Base-by-base conservation (phyloP, 805 yeast genomes). In the Hanseniaspora valbyensis region DNA sequence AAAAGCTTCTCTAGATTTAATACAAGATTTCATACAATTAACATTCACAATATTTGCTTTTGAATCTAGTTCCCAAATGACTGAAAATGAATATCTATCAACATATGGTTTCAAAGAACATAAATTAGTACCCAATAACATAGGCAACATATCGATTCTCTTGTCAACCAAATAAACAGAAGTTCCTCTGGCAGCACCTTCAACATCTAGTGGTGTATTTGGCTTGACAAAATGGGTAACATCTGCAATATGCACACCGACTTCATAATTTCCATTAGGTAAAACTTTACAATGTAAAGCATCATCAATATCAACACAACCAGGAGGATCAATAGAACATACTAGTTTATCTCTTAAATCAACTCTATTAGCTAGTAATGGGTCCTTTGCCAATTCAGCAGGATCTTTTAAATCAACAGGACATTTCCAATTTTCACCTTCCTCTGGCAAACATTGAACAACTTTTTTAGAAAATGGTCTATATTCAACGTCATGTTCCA, bases 161-260 rank as follows among this genome's bases (percentile, higher is more conserved):
- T 92, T 90, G 64, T 92, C 98, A 13, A 92, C 99, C 52, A 92
- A 72, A 66, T 92, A 92, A 2, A 92, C 96, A 4, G 98, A 89
- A 0, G 98, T 92, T 59, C 96, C 97, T 67, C 99, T 78, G 1
- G 95, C 75, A 0, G 97, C 95, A 66, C 96, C 99, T 68, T 92
- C 99, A 41, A 78, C 82, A 63, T 92, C 98, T 53, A 92, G 72
- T 0, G 97, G 81, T 2, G 96, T 87, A 55, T 81, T 83, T 0
- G 98, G 82, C 66, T 88, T 87, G 42, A 92, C 98, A 61, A 92
- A 92, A 68, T 92, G 95, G 1, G 97, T 86, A 28, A 92, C 99
- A 68, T 92, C 99, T 9, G 99, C 99, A 69, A 92, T 92, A 62
- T 92, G 99, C 28, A 92, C 99, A 61, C 99, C 99, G 52, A 92